Evolutionary conservation across 1,139 yeast genomes (phyloP).

Genomic region (Magnusiomyces ingens): DNA sequence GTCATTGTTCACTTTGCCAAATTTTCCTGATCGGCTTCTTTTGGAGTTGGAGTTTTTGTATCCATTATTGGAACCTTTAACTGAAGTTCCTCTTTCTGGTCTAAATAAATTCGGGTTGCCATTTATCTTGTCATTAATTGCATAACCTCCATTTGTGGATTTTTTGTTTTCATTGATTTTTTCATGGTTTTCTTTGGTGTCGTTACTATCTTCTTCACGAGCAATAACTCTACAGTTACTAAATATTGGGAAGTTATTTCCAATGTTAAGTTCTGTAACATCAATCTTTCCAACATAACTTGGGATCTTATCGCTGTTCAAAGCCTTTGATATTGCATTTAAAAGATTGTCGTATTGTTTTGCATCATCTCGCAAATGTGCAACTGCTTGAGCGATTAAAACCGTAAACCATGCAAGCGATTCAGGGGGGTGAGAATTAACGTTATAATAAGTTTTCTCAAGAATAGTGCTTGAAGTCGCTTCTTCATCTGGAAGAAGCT

Average conservation of each 20-base stretch:
- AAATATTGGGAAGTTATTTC: slow-evolving; percentile 92
- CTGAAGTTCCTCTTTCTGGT: no score
- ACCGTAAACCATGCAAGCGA: slow-evolving; percentile 97
- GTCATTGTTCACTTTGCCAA: neutral
- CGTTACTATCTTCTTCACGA: slow-evolving; percentile 18
- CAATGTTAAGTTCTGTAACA: slow-evolving; percentile 84
- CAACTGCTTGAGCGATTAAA: slow-evolving; percentile 80
- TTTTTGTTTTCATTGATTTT: neutral
- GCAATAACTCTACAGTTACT: slow-evolving; percentile 76
- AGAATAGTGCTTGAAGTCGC: slow-evolving; percentile 44
- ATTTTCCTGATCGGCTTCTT: no score
- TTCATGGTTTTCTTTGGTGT: neutral
- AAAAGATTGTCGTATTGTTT: slow-evolving; percentile 75
- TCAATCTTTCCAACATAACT: slow-evolving; percentile 72
- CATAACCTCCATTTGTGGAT: neutral
- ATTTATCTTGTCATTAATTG: neutral
- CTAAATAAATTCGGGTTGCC: neutral
- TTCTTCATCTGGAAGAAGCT: slow-evolving; percentile 28
- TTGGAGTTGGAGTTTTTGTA: no score
- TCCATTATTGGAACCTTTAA: no score
- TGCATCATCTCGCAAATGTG: slow-evolving; percentile 84
- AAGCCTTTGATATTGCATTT: slow-evolving; percentile 56
- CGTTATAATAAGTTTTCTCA: slow-evolving; percentile 90
- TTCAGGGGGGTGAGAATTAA: slow-evolving; percentile 78
- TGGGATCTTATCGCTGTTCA: slow-evolving; percentile 53